Evolutionary conservation across 1,284 basidiomycete species (phyloP).

Genomic region (Leccinum holopus): DNA sequence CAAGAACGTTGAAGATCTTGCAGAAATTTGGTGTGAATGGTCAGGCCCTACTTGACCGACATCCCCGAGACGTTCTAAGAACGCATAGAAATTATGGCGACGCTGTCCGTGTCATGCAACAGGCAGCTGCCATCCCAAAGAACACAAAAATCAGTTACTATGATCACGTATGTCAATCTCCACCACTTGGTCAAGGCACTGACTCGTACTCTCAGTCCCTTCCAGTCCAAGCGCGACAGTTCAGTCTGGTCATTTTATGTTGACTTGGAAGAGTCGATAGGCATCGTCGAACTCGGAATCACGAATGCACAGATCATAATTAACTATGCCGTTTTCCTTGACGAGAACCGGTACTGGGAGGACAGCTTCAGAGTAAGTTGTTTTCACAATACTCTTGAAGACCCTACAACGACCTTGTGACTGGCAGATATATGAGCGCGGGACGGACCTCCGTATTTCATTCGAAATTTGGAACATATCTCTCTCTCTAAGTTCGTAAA

Average conservation of each 20-base stretch:
- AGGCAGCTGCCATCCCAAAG: slow-evolving; percentile 88
- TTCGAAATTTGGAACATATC: slow-evolving; percentile 99
- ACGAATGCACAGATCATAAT: slow-evolving; percentile 98
- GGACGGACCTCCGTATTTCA: slow-evolving; percentile 94
- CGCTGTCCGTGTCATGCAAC: slow-evolving; percentile 91
- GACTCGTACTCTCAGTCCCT: slow-evolving; percentile 54
- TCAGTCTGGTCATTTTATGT: slow-evolving; percentile 99
- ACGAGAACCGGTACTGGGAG: slow-evolving; percentile 98
- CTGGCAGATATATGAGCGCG: slow-evolving; percentile 87
- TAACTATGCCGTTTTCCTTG: slow-evolving; percentile 96
- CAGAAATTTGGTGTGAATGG: slow-evolving; percentile 99
- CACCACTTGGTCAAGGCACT: slow-evolving; percentile 4
- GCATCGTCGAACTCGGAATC: slow-evolving; percentile 92
- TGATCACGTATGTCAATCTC: slow-evolving; percentile 73
- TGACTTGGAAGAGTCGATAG: slow-evolving; percentile 96
- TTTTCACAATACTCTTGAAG: background rate
- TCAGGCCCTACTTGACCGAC: slow-evolving; percentile 48
- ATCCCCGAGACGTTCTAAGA: slow-evolving; percentile 11
- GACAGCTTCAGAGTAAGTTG: slow-evolving; percentile 93
- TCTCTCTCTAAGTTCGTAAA: slow-evolving; percentile 67
- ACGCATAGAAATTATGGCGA: slow-evolving; percentile 87
- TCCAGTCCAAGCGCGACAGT: slow-evolving; percentile 79
- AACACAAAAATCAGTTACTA: slow-evolving; percentile 93
- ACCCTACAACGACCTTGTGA: slow-evolving; percentile 4
- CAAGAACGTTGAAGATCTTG: slow-evolving; percentile 95